These are phyloP conservation scores for Pythium rishiriense DNA, from an alignment of 352 stramenopile genomes.

Conservation along the genomic window DNA sequence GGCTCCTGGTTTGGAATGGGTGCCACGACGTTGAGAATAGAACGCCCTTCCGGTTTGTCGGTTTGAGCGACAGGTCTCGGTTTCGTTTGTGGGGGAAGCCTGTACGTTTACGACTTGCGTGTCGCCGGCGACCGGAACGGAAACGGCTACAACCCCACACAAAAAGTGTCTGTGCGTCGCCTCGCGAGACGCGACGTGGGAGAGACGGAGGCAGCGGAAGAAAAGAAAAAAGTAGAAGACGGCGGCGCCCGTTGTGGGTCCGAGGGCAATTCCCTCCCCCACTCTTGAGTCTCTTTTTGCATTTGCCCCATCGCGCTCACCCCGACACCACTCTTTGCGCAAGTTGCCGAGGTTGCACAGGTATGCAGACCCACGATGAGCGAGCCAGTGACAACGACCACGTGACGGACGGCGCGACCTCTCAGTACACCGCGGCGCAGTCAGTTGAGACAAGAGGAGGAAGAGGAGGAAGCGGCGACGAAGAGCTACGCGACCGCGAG, in stretches of 20 bases:
- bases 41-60: not conserved
- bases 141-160: not conserved
- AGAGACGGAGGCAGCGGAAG: not conserved
- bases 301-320: not conserved
- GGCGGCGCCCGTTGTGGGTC: not conserved
- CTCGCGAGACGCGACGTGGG: no score
- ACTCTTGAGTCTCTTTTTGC: not conserved
- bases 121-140: conserved; percentile 10
- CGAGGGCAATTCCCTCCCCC: not conserved
- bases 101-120: no score
- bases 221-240: not conserved
- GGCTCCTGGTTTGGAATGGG: no score
- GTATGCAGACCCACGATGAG: conserved; percentile 11
- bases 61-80: conserved; percentile 15
- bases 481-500: not conserved
- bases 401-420: not conserved
- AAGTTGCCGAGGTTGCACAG: no score
- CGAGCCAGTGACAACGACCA: not conserved
- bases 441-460: not conserved
- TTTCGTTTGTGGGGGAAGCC: no score
- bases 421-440: not conserved
- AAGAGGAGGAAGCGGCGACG: not conserved
- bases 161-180: not conserved
- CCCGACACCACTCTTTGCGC: not conserved
- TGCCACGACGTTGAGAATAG: not conserved